Base-by-base conservation (phyloP, 2,329 filamentous ascomycete species). In the Ambrosiella xylebori region DNA sequence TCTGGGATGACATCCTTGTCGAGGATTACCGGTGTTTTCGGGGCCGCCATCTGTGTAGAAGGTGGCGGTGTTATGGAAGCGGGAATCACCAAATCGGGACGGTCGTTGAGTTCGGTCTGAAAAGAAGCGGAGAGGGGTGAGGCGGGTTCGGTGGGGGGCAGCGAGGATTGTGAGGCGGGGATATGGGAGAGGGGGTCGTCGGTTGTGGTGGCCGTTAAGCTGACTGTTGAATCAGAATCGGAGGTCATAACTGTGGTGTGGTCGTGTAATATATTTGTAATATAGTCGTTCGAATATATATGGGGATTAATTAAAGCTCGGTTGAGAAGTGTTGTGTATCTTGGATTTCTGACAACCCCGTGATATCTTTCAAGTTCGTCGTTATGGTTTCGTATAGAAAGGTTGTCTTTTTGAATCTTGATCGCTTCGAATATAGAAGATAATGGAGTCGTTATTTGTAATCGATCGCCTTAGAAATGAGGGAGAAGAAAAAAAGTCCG, bases 51-150 rank as follows among this genome's bases (percentile, higher is more conserved):
- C 36, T 39, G 40, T 51, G 9, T 58, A 27, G 55, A 52, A 35
- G 59, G 55, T 39, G 40, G 19, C 37, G 51, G 79, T 1, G 78
- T 80, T 56, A 79, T 67, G 27, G 78, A 81, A 1, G 78, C 80
- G 3, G 77, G 76, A 58, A 81, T 79, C 17, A 59, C 44, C 54
- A 79, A 68, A 35, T 71, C 69, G n/a, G 71, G 65, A 15, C 65
- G 65, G 59, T 79, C 75, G 64, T 73, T 75, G 60, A 67, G 60
- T 61, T 79, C 75, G 2, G 73, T 74, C 63, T 71, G 74, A 66
- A 79, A 78, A 0, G 75, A 77, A 52, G 70, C 65, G 52, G 68
- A 66, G 5, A 71, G 70, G 53, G 78, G 75, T 62, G 74, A 68
- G 36, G 78, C 77, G 11, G 78, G 81, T 17, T 70, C 71, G 1